Conservation (phyloP, 139 green algal species). For the Monoraphidium neglectum region DNA sequence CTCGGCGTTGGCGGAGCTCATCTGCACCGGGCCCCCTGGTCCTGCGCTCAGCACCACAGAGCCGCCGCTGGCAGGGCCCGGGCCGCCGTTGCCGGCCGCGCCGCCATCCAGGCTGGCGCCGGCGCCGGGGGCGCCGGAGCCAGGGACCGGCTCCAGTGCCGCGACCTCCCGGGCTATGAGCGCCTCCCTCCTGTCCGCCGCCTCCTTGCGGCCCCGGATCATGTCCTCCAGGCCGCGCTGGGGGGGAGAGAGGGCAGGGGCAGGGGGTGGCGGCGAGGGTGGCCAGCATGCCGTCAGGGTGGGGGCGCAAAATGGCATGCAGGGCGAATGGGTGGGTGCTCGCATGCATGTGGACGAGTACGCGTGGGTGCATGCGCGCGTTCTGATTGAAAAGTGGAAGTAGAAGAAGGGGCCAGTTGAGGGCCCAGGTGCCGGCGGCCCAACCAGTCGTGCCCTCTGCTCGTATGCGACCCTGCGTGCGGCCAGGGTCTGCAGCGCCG, state of each 20-base stretch:
- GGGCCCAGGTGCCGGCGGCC: no score
- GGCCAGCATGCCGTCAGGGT: no score
- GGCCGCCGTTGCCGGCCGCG: background rate
- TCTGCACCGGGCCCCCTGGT: constrained; percentile 47
- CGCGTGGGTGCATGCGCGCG: no score
- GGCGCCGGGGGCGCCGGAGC: background rate
- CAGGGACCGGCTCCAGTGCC: background rate
- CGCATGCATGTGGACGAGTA: no score
- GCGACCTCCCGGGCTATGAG: constrained; percentile 15
- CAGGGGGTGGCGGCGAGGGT: background rate
- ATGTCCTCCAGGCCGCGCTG: constrained; percentile 48
- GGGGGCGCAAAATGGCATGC: no score
- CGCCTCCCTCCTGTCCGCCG: constrained; percentile 20
- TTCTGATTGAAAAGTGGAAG: no score
- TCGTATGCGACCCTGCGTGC: no score
- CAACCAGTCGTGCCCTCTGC: no score
- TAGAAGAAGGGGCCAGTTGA: no score
- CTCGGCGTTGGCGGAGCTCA: constrained; percentile 34
- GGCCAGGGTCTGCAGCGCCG: background rate
- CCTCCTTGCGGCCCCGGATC: constrained; percentile 27
- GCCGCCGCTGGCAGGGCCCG: no score
- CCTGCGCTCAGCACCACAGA: no score
- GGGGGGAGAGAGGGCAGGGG: background rate
- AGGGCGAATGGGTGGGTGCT: no score
- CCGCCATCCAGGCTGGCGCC: background rate